Evolutionary conservation across 495 filamentous ascomycete species (phyloP).

Genomic region (Hypoxylon cercidicola): DNA sequence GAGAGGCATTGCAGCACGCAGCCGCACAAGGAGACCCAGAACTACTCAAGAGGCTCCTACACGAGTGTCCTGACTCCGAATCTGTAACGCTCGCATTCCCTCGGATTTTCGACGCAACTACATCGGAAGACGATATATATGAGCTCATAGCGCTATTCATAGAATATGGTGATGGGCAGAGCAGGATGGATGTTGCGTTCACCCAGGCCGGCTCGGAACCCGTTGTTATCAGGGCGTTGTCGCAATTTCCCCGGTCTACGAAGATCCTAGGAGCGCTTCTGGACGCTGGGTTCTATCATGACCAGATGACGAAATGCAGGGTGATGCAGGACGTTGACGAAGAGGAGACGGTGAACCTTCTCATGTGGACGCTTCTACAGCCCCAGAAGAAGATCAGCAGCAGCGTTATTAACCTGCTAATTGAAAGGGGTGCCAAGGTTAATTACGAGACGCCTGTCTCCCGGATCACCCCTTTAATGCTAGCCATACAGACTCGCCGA

Average conservation of each 20-base stretch:
- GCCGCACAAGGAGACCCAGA: slow-evolving; percentile 51
- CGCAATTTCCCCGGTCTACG: slow-evolving; percentile 55
- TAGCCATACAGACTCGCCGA: slow-evolving; percentile 55
- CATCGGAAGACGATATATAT: slow-evolving; percentile 51
- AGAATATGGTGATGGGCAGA: slow-evolving; percentile 53
- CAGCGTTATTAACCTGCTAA: slow-evolving; percentile 52
- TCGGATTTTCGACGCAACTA: slow-evolving; percentile 51
- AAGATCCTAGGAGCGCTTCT: slow-evolving; percentile 54
- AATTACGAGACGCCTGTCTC: slow-evolving; percentile 56
- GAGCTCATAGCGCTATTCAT: slow-evolving; percentile 53
- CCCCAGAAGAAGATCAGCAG: slow-evolving; percentile 62
- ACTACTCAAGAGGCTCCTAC: slow-evolving; percentile 51
- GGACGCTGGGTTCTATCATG: slow-evolving; percentile 59
- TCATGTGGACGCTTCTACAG: slow-evolving; percentile 60
- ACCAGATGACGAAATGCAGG: slow-evolving; percentile 48
- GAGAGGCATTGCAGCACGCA: slow-evolving; percentile 54
- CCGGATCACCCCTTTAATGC: slow-evolving; percentile 59
- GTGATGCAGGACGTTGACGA: slow-evolving; percentile 53
- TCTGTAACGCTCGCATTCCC: slow-evolving; percentile 56
- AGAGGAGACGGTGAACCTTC: slow-evolving; percentile 53
- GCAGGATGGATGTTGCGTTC: slow-evolving; percentile 55
- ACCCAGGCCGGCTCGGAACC: slow-evolving; percentile 46
- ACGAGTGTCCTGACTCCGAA: slow-evolving; percentile 50
- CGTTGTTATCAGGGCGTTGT: slow-evolving; percentile 54
- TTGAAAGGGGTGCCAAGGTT: slow-evolving; percentile 57